Conservation (phyloP, 768 basidiomycete species). For the Tulasnella sp. region DNA sequence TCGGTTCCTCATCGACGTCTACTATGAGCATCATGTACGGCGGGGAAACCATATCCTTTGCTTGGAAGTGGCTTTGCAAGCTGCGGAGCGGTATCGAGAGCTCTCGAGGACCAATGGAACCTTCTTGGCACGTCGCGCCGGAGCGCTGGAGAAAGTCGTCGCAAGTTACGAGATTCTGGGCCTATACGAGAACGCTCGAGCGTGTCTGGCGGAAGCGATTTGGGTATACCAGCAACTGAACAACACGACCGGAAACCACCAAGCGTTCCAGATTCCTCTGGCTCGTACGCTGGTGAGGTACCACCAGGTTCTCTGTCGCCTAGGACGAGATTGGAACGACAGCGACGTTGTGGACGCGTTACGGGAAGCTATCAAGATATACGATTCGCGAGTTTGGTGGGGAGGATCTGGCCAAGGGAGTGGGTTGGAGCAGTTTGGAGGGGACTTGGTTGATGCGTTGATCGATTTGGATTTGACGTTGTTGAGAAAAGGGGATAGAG, state of each 20-base stretch:
- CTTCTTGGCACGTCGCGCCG: not conserved
- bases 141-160: not conserved
- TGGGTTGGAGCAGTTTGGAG: not conserved
- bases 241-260: not conserved
- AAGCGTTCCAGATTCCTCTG: not conserved
- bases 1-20: not conserved
- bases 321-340: not conserved
- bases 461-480: not conserved
- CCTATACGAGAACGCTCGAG: not conserved
- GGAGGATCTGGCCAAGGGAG: not conserved
- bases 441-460: not conserved
- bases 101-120: not conserved
- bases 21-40: not conserved
- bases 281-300: not conserved
- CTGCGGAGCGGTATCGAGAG: not conserved
- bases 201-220: not conserved
- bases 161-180: not conserved
- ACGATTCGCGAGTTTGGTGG: not conserved
- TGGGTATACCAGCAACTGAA: not conserved
- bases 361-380: not conserved
- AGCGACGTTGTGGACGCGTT: not conserved
- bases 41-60: not conserved
- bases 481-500: not conserved
- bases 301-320: not conserved
- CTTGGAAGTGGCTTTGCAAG: conserved; percentile 9